phyloP scores from a whole-genome alignment of 306 rosid genomes.

The Heteromeles arbutifolia region DNA sequence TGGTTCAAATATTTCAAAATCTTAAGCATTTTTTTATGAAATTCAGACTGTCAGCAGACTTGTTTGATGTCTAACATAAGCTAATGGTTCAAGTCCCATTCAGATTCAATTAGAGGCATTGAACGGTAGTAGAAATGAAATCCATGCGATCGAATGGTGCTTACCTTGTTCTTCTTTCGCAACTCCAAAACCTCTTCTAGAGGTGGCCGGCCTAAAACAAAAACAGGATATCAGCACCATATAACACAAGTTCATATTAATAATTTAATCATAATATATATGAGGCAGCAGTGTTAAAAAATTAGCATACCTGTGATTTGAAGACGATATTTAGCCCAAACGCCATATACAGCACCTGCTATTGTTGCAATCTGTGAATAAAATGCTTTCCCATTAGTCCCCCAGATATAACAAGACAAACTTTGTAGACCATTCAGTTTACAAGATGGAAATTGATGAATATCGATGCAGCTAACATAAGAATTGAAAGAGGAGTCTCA shows the following conservation, averaged over 20 bases:
- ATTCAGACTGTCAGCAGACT: not conserved
- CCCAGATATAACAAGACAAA: conserved; percentile 1
- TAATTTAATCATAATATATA: not conserved
- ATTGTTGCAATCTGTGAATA: conserved; percentile 51
- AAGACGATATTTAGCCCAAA: conserved; percentile 92
- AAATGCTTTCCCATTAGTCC: conserved; percentile 6
- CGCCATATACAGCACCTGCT: conserved; percentile 60
- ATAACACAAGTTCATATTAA: not conserved
- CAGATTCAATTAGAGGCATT: not conserved
- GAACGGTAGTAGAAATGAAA: not conserved
- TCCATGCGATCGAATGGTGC: conserved; percentile 1
- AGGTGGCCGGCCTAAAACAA: conserved; percentile 69
- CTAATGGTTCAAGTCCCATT: not conserved
- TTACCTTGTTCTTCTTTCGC: conserved; percentile 61
- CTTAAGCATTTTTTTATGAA: not conserved
- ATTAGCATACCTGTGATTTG: conserved; percentile 59
- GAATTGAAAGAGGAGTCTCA: conserved; percentile 25
- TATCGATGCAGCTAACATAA: not conserved
- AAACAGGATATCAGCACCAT: not conserved
- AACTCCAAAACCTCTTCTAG: conserved; percentile 62
- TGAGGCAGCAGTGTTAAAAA: not conserved
- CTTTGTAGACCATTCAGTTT: conserved; percentile 1
- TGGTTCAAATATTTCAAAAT: not conserved
- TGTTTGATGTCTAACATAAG: not conserved
- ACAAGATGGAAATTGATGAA: not conserved